These are phyloP conservation scores for Aspergillus fumigatus DNA, from an alignment of 2,329 filamentous ascomycete species.

Conservation along the genomic window DNA sequence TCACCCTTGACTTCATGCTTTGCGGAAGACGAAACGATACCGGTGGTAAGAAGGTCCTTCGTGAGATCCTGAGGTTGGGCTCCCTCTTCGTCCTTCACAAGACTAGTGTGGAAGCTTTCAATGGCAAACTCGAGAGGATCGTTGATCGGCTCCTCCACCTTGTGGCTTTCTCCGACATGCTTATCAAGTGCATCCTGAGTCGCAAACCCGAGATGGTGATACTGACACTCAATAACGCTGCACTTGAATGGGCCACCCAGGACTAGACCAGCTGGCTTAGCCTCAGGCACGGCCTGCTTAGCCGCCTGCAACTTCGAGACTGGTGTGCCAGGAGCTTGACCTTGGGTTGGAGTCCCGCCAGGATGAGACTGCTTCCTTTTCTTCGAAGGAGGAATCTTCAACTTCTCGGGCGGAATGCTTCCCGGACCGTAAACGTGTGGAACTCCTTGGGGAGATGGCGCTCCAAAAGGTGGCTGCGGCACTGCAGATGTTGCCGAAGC, in stretches of 20 bases:
- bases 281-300: constrained; percentile 37
- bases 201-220: constrained; percentile 51
- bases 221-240: constrained; percentile 48
- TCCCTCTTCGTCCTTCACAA: constrained; percentile 47
- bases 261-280: constrained; percentile 36
- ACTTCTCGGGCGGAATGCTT: constrained; percentile 52
- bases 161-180: constrained; percentile 52
- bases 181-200: constrained; percentile 51
- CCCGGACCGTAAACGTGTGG: constrained; percentile 52
- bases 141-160: constrained; percentile 45
- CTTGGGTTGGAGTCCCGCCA: constrained; percentile 23
- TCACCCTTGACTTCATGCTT: constrained; percentile 26
- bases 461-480: constrained; percentile 51
- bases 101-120: constrained; percentile 46
- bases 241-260: constrained; percentile 50
- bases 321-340: constrained; percentile 19
- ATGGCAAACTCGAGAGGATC: constrained; percentile 55
- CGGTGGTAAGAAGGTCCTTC: constrained; percentile 11
- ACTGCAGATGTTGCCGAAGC: constrained; percentile 46
- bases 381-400: constrained; percentile 56
- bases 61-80: constrained; percentile 16
- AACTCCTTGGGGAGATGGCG: constrained; percentile 52
- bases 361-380: constrained; percentile 51
- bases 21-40: constrained; percentile 16
- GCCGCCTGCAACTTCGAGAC: constrained; percentile 25